Evolutionary conservation across 179 eudicot species (phyloP).

Genomic region (Carnegiea gigantea): DNA sequence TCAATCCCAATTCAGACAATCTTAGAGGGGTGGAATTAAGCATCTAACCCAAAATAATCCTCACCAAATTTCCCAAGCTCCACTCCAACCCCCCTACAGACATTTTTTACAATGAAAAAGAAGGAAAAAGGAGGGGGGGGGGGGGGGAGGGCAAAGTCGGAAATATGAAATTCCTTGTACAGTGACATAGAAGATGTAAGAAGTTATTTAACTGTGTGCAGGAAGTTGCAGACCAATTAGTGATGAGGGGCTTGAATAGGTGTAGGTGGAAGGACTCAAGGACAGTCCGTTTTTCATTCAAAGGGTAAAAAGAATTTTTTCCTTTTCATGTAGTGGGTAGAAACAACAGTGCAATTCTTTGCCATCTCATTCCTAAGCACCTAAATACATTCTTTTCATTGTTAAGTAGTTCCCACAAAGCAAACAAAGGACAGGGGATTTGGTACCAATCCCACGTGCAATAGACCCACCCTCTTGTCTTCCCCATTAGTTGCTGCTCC

Average conservation of each 20-base stretch:
- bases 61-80: too few species aligned
- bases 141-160: not conserved
- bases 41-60: not conserved
- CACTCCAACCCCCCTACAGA: too few species aligned
- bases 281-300: slow-evolving; percentile 13
- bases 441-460: slow-evolving; percentile 48
- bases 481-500: slow-evolving; percentile 28
- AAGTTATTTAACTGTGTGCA: slow-evolving; percentile 33
- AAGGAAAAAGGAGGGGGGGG: not conserved
- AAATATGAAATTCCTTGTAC: slow-evolving; percentile 5
- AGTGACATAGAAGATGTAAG: slow-evolving; percentile 24
- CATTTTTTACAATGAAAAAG: too few species aligned
- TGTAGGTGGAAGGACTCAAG: slow-evolving; percentile 13
- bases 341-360: slow-evolving; percentile 1
- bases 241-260: not conserved
- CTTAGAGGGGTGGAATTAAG: not conserved
- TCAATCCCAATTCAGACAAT: not conserved
- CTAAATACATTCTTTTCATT: not conserved
- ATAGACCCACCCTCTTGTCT: slow-evolving; percentile 23
- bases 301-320: slow-evolving; percentile 10
- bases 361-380: not conserved
- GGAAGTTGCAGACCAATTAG: slow-evolving; percentile 11
- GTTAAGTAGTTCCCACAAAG: not conserved
- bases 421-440: slow-evolving; percentile 25
- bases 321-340: slow-evolving; percentile 12